Conservation (phyloP, 1,284 basidiomycete species). For the Austropuccinia psidii region DNA sequence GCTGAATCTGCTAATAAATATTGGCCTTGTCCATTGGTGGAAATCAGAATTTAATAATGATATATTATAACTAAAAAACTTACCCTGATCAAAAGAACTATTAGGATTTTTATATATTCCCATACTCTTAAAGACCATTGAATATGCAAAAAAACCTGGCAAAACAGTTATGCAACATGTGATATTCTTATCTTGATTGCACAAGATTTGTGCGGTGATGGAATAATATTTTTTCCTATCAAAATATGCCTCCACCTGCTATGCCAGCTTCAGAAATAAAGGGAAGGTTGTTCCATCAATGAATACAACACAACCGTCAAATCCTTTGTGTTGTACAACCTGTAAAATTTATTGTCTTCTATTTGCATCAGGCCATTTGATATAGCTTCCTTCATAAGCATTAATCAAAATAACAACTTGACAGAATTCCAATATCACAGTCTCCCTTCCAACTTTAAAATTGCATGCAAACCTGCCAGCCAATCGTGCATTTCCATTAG, state of each 20-base stretch:
- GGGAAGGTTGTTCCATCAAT: not conserved
- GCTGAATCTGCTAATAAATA: constrained; percentile 7
- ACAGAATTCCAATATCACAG: not conserved
- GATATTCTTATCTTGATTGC: constrained; percentile 7
- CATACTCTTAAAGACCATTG: too few relatives aligned
- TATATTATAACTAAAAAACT: too few relatives aligned
- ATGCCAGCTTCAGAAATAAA: not conserved
- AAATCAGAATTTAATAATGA: too few relatives aligned
- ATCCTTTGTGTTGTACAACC: not conserved
- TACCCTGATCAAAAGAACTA: not conserved
- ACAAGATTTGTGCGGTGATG: constrained; percentile 3
- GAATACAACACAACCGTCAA: not conserved
- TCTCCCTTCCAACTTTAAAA: not conserved
- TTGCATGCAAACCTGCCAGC: not conserved
- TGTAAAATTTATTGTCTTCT: not conserved
- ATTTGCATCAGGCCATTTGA: not conserved
- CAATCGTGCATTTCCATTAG: not conserved
- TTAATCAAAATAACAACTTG: not conserved
- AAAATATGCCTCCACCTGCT: constrained; percentile 1
- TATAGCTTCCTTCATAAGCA: not conserved
- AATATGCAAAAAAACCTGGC: constrained; percentile 4
- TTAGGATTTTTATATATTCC: not conserved
- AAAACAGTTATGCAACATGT: not conserved
- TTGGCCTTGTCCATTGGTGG: too few relatives aligned
- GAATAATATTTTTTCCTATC: constrained; percentile 7